Base-by-base conservation (phyloP, 2,329 filamentous ascomycete species). In the Ophiostoma angusticollis region DNA sequence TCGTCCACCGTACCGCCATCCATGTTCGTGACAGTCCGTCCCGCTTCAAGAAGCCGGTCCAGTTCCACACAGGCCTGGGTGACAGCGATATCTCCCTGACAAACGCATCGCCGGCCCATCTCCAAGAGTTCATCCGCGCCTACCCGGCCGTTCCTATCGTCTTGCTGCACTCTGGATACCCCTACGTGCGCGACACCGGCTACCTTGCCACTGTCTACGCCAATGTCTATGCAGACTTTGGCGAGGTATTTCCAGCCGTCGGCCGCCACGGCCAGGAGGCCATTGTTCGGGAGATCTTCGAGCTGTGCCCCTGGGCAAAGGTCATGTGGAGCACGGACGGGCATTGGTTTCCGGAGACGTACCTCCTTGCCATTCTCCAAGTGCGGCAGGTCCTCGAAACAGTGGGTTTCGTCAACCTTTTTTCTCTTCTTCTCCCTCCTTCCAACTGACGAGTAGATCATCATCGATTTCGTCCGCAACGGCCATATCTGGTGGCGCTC, bases 41-140 rank as follows among this genome's bases (percentile, higher is more conserved):
- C 3, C 57, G 58, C 2, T 49, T 57, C 41, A 72, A 71, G 41
- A 91, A 89, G 53, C 82, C 84, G 0, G 63, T 93, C 11, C 84
- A 93, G 51, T 81, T 93, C 47, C 84, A 93, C 51, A 91, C 83
- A 0, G 84, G 84, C 0, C 65, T 91, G 0, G 84, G 84, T 1
- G 84, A 91, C 52, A 82, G 78, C 47, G 84, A 91, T 50, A 80
- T 91, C 36, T 71, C 66, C 5, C 62, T 93, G 19, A 61, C 73
- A 3, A 71, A 70, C 36, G 72, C 83, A 0, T 89, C 84, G 30
- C 84, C 85, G 1, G 73, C 82, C 1, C 77, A 82, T 49, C 61
- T 93, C 18, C 83, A 93, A 51, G 61, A 67, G 0, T 72, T 93
- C 42, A 84, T 91, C 47, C 70, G 76, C 28, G 61, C 68, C 16